Conservation (phyloP, 345 rosid genomes). For the Toxicodendron radicans region DNA sequence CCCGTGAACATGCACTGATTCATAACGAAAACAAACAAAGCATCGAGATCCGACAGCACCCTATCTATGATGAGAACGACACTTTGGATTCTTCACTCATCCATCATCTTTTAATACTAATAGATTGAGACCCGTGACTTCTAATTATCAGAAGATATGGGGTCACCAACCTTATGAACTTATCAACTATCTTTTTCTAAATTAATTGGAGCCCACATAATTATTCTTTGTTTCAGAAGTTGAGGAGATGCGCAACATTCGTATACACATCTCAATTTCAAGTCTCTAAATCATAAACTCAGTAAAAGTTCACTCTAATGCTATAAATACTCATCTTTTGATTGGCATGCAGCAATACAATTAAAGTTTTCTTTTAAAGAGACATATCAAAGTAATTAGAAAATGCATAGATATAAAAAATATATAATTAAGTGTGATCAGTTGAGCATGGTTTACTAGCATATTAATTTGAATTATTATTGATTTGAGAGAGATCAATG, state of each 20-base stretch:
- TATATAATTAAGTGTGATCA: neutral
- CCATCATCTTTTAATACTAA: neutral
- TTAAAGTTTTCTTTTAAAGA: too few species aligned
- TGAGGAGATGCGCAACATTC: too few species aligned
- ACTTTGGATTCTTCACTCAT: slow-evolving; percentile 16
- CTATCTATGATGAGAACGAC: slow-evolving; percentile 12
- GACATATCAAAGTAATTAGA: too few species aligned
- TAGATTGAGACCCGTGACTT: slow-evolving; percentile 27
- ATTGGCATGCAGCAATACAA: too few species aligned
- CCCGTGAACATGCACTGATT: slow-evolving; percentile 38
- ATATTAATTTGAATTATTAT: neutral
- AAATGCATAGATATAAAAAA: neutral
- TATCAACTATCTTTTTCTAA: neutral
- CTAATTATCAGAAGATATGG: neutral
- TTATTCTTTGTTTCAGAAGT: neutral
- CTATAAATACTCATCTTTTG: too few species aligned
- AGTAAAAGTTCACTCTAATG: too few species aligned
- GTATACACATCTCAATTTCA: too few species aligned
- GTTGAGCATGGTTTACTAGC: neutral
- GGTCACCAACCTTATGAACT: neutral
- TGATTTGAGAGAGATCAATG: slow-evolving; percentile 8
- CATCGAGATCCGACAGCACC: slow-evolving; percentile 28
- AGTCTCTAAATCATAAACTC: too few species aligned
- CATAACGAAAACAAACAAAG: slow-evolving; percentile 18
- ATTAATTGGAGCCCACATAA: neutral